A percentile compares a stretch with the other conserved stretches of the same genome.
Conservation (phyloP, 192 early-diverging fungal species). For the Mycoemilia scoparia region DNA sequence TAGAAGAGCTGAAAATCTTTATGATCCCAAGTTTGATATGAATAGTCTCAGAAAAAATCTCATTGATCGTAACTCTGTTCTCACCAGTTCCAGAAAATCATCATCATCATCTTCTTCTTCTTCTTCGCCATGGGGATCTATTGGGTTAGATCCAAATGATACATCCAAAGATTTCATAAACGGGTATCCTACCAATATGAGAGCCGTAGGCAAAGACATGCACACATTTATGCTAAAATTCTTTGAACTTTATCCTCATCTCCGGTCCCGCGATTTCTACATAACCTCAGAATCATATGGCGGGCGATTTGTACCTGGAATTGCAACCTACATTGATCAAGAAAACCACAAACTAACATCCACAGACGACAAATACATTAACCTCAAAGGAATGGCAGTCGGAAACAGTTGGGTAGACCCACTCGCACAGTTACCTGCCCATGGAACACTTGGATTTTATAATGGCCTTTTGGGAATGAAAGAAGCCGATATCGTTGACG, state of each 20-base stretch:
- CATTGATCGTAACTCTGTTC: too few relatives aligned
- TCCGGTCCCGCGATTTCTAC: slow-evolving; percentile 36
- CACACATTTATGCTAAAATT: slow-evolving; percentile 50
- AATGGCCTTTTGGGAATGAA: slow-evolving; percentile 19
- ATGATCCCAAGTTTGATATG: too few relatives aligned
- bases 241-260: slow-evolving; percentile 45
- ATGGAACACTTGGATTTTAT: slow-evolving; percentile 18
- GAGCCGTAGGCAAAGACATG: slow-evolving; percentile 48
- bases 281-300: slow-evolving; percentile 46
- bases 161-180: slow-evolving; percentile 24
- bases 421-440: slow-evolving; percentile 21
- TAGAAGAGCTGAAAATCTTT: too few relatives aligned
- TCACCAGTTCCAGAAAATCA: too few relatives aligned
- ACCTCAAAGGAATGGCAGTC: slow-evolving; percentile 34
- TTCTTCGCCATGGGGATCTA: too few relatives aligned
- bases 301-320: slow-evolving; percentile 54
- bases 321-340: slow-evolving; percentile 41
- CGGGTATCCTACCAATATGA: slow-evolving; percentile 55
- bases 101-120: too few relatives aligned
- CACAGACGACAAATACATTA: slow-evolving; percentile 12
- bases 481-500: slow-evolving; percentile 18
- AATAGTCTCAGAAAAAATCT: too few relatives aligned
- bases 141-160: not conserved
- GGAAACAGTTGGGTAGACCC: slow-evolving; percentile 31
- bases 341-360: slow-evolving; percentile 25